Evolutionary conservation across 306 rosid species (phyloP).

Genomic region (Carpinus viminea): DNA sequence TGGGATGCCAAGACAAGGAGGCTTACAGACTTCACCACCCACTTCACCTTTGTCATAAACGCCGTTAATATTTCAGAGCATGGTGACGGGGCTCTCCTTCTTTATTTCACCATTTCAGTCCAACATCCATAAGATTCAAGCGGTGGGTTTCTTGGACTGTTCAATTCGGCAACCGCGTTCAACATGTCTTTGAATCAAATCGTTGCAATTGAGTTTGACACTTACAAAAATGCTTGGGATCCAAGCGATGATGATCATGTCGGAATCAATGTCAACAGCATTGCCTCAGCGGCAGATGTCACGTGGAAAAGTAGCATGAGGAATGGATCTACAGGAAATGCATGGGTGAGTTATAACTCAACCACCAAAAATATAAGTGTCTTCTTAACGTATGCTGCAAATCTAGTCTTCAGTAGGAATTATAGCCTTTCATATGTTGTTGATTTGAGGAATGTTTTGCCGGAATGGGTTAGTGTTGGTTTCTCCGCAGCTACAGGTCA

Average conservation of each 20-base stretch:
- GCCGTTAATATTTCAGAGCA: not conserved
- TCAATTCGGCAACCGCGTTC: constrained; percentile 30
- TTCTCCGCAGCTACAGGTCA: constrained; percentile 76
- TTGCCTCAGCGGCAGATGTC: constrained; percentile 39
- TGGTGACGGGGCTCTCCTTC: constrained; percentile 78
- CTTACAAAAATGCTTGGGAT: constrained; percentile 50
- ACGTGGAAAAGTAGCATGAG: constrained; percentile 55
- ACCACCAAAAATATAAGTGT: constrained; percentile 56
- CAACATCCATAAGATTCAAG: constrained; percentile 44
- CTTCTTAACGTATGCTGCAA: constrained; percentile 47
- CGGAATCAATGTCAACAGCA: constrained; percentile 69
- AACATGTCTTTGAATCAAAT: constrained; percentile 39
- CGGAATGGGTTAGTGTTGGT: constrained; percentile 62
- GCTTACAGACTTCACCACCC: constrained; percentile 71
- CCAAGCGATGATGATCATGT: constrained; percentile 49
- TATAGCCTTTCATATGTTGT: constrained; percentile 44
- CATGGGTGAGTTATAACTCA: constrained; percentile 67
- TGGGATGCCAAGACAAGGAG: constrained; percentile 49
- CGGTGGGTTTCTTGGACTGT: constrained; percentile 67
- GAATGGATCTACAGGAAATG: constrained; percentile 47
- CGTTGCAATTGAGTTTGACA: constrained; percentile 79
- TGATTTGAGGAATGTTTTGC: constrained; percentile 60
- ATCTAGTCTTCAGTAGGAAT: constrained; percentile 36
- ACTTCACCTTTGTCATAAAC: constrained; percentile 55
- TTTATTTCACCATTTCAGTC: constrained; percentile 61